Evolutionary conservation across 225 moss, liverwort and hornwort genomes (phyloP).

Genomic region (Marchantia paleacea): DNA sequence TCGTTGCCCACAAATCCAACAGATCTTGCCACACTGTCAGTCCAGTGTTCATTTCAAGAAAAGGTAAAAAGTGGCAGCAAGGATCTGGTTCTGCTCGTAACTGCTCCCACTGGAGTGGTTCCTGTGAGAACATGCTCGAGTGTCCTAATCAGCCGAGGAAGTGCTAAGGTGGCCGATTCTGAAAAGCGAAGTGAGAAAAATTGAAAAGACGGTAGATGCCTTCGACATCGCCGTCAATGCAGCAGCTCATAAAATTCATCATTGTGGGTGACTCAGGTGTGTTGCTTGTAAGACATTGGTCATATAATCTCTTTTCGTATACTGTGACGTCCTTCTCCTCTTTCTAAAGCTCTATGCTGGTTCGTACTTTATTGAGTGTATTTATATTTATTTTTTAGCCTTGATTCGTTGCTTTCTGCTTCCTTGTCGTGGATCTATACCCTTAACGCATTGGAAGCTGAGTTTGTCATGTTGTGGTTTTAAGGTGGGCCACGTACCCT

Average conservation of each 20-base stretch:
- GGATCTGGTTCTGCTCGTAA: background rate
- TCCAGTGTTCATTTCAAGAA: background rate
- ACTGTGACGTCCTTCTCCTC: background rate
- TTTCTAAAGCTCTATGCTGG: background rate
- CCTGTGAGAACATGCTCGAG: background rate
- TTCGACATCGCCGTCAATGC: background rate
- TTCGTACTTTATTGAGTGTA: background rate
- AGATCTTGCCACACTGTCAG: background rate
- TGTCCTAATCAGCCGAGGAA: background rate
- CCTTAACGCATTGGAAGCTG: background rate
- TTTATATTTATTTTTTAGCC: too few species aligned
- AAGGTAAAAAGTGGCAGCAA: background rate
- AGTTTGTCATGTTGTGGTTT: background rate
- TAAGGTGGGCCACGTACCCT: background rate
- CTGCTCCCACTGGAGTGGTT: background rate
- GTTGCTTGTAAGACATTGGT: background rate
- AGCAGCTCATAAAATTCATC: constrained; percentile 14
- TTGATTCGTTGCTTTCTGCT: background rate
- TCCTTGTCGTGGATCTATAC: background rate
- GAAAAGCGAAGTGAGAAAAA: background rate
- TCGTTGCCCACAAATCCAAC: background rate
- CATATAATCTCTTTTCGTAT: background rate
- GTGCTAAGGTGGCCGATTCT: background rate
- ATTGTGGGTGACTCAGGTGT: constrained; percentile 18
- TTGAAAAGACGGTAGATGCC: background rate